Conservation (phyloP, 2,329 filamentous ascomycete species). For the Penicillium aurantiogriseum region DNA sequence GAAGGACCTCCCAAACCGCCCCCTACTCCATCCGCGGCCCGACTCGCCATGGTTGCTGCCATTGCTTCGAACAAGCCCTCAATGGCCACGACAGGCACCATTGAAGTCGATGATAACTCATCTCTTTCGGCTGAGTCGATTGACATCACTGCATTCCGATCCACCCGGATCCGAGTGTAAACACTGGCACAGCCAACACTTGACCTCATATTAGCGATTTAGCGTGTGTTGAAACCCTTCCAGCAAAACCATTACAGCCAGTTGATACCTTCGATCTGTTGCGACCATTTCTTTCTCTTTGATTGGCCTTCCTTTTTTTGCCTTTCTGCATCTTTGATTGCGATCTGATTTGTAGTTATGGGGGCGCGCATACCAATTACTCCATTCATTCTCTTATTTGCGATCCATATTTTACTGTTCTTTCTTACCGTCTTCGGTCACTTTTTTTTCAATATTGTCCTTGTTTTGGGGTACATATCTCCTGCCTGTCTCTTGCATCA, state of each 20-base stretch:
- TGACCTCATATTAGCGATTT: constrained; percentile 20
- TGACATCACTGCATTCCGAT: constrained; percentile 37
- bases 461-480: constrained; percentile 7
- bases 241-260: constrained; percentile 15
- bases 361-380: not conserved
- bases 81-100: constrained; percentile 22
- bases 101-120: constrained; percentile 39
- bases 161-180: constrained; percentile 26
- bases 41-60: constrained; percentile 21
- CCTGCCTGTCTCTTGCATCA: constrained; percentile 19
- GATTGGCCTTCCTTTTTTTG: not conserved
- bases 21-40: constrained; percentile 16
- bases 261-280: constrained; percentile 13
- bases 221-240: constrained; percentile 22
- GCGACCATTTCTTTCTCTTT: constrained; percentile 11
- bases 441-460: not conserved
- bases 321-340: constrained; percentile 7
- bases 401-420: not conserved
- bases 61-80: constrained; percentile 21
- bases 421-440: constrained; percentile 11
- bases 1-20: constrained; percentile 11
- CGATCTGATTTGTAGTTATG: not conserved
- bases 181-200: not conserved
- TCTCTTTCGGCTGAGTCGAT: constrained; percentile 37
- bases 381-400: not conserved